Evolutionary conservation across 305 asterid genomes (phyloP), one percentile per base, ranked within the genome.

Genomic region (Fraxinus dipetala): DNA sequence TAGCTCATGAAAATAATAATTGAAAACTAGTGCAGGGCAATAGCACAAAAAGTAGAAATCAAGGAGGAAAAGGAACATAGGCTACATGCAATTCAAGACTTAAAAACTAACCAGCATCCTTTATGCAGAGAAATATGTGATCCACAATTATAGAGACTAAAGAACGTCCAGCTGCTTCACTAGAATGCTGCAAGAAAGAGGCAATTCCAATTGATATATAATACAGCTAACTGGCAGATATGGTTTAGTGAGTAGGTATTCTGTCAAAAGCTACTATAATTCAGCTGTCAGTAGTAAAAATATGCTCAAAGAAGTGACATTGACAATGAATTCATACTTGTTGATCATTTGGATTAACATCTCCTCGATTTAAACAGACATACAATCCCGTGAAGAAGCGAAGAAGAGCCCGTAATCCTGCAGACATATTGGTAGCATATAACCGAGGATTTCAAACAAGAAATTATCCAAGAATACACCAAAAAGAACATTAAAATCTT

Each of bases 371-470:
- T 85, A 96, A 87, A 92, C 98, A 96, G 86, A 88, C 95, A 87
- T 92, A 90, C 75, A 96, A 81, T 86, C 97, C 99, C 45, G 98
- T 91, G 85, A 96, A 91, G 92, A 96, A 96, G 78, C 98, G 98
- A 77, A 96, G 98, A 90, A 96, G 97, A 87, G 99, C 99, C 77
- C 98, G 92, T 81, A 96, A 80, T 82, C 99, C 99, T 96, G 93
- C 70, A 79, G 75, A 80, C 34, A 56, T 65, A 80, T 81, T 34
- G 83, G 82, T 43, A 83, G 76, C 76, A 78, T 77, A 77, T 32
- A 35, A 72, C 51, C 38, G 63, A 8, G 32, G 65, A 30, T 79
- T 14, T 83, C 83, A 82, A 83, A 75, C 48, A 65, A 54, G 81
- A 14, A 74, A 83, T 38, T 51, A 79, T 79, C 75, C 31, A 51